phyloP scores from a whole-genome alignment of 768 basidiomycete genomes.

The Auricularia cornea region DNA sequence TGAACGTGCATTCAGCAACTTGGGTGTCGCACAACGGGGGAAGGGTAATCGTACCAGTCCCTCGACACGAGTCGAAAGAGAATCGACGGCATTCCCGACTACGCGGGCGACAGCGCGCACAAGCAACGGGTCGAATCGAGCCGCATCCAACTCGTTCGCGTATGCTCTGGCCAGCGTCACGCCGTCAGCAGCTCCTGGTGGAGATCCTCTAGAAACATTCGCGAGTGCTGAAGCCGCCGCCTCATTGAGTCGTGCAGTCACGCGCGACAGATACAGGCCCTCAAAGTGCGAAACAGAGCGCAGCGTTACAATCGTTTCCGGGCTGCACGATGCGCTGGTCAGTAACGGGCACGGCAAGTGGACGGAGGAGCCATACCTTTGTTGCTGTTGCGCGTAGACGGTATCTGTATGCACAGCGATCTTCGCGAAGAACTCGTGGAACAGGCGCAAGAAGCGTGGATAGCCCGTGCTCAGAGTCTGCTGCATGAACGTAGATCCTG shows the following conservation, averaged over 20 bases:
- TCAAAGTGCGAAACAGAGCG: slow-evolving; percentile 81
- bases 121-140: slow-evolving; percentile 85
- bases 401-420: slow-evolving; percentile 96
- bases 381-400: slow-evolving; percentile 70
- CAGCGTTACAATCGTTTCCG: slow-evolving; percentile 85
- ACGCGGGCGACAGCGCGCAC: slow-evolving; percentile 72
- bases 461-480: slow-evolving; percentile 83
- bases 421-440: slow-evolving; percentile 95
- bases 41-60: slow-evolving; percentile 45
- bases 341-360: neutral
- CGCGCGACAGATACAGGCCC: slow-evolving; percentile 78
- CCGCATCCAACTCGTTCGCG: slow-evolving; percentile 88
- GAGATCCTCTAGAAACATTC: slow-evolving; percentile 49
- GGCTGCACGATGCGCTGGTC: slow-evolving; percentile 36
- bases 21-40: neutral
- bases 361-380: slow-evolving; percentile 48
- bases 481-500: slow-evolving; percentile 85
- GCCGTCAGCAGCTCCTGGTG: slow-evolving; percentile 72
- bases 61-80: slow-evolving; percentile 55
- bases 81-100: slow-evolving; percentile 60
- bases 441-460: slow-evolving; percentile 77
- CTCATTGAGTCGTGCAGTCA: slow-evolving; percentile 77
- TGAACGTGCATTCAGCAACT: slow-evolving; percentile 23
- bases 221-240: slow-evolving; percentile 68
- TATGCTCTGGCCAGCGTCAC: slow-evolving; percentile 65